Base-by-base conservation (phyloP, 208 protist species). In the Trypanosoma theileri region DNA sequence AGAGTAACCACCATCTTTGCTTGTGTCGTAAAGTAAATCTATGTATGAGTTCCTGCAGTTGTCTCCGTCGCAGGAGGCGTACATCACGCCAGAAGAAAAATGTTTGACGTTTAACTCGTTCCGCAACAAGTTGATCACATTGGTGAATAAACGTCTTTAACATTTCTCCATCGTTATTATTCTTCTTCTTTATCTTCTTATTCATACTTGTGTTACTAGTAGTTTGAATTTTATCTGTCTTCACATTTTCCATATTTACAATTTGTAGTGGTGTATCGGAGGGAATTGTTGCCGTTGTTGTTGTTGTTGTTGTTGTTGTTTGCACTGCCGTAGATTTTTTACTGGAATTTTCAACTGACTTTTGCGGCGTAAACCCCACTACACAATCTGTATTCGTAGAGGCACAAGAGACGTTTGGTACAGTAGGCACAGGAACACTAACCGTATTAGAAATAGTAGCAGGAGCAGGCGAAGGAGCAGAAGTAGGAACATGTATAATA, bases 21-120 rank as follows among this genome's bases (percentile, higher is more conserved):
- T 66, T 73, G 26, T 3, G 52, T 12, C n/a, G 13, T 26, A 71
- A 54, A 7, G 28, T 13, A 4, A 46, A 46, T 46, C 73, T 62
- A 22, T 19, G 8, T 14, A 21, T 19, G 3, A 84, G 1, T 48
- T 79, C 78, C 53, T 66, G 66, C 7, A 64, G 16, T 1, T 66
- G 64, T 50, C 84, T 44, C 4, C 69, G 61, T 21, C 77, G 66
- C 69, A 81, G 79, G 16, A 82, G 69, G 0, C 81, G 75, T 10
- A 45, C 60, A 61, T 82, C 66, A 40, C 72, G 66, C 64, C 85
- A 91, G 22, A 51, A 26, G 8, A 42, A 59, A 65, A 75, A 69
- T 9, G 53, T 17, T 7, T 22, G 19, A 28, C 62, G 60, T 22
- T 59, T 63, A 35, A 65, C 14, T 0, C 45, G 24, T 22, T 50